A percentile compares a stretch with the other conserved stretches of the same genome.
phyloP scores from a whole-genome alignment of 1,284 basidiomycete species.

The Hymenochaete sp. region DNA sequence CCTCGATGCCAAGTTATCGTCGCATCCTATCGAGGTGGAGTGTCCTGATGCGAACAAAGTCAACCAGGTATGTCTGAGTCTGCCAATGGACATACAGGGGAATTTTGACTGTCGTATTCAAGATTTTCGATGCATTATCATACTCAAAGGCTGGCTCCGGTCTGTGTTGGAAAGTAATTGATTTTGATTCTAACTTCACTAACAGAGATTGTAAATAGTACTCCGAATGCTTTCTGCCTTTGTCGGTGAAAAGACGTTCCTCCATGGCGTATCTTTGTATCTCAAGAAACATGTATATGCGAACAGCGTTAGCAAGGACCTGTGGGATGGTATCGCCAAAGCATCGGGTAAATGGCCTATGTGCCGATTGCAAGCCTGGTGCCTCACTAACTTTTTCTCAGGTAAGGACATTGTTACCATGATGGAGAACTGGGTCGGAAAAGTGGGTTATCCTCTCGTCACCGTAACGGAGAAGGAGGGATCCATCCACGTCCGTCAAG shows the following conservation, averaged over 20 bases:
- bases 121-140: slow-evolving; percentile 83
- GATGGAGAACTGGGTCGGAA: slow-evolving; percentile 91
- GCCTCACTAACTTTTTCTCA: slow-evolving; percentile 19
- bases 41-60: slow-evolving; percentile 84
- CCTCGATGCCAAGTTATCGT: slow-evolving; percentile 85
- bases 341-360: slow-evolving; percentile 45
- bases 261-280: slow-evolving; percentile 86
- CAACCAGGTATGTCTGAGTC: slow-evolving; percentile 46
- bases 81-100: background rate
- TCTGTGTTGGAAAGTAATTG: slow-evolving; percentile 24
- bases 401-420: slow-evolving; percentile 72
- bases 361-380: background rate
- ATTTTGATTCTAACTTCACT: background rate
- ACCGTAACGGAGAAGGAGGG: slow-evolving; percentile 72
- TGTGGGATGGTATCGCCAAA: slow-evolving; percentile 84
- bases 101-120: background rate
- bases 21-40: slow-evolving; percentile 92
- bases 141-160: slow-evolving; percentile 84
- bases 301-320: slow-evolving; percentile 80
- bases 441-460: slow-evolving; percentile 85
- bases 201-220: slow-evolving; percentile 40
- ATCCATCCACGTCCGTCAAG: slow-evolving; percentile 75
- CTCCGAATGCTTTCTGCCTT: slow-evolving; percentile 88
- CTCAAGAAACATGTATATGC: slow-evolving; percentile 81
- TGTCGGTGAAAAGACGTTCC: slow-evolving; percentile 84